phyloP scores from a whole-genome alignment of 768 basidiomycete species.

The Tricholomella constricta region DNA sequence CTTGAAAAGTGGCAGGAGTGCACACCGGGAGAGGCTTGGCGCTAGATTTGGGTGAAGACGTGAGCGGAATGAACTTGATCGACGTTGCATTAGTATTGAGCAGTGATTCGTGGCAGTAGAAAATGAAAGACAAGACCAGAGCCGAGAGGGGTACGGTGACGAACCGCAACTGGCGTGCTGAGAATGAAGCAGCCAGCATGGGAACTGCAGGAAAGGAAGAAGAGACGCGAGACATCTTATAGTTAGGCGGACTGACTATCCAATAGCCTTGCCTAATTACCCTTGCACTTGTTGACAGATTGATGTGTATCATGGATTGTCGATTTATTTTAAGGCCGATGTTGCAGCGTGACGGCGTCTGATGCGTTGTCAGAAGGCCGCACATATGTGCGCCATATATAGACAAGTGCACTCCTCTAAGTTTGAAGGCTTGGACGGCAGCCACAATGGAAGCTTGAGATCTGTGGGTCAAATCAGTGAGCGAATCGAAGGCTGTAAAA shows the following conservation, averaged over 20 bases:
- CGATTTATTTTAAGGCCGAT: too few relatives aligned
- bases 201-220: neutral
- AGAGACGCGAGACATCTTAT: neutral
- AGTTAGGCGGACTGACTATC: neutral
- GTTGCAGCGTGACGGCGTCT: too few relatives aligned
- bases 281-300: neutral
- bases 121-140: slow-evolving; percentile 12
- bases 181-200: slow-evolving; percentile 8
- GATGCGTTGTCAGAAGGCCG: too few relatives aligned
- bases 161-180: slow-evolving; percentile 11
- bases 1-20: neutral
- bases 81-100: neutral
- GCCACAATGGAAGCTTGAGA: too few relatives aligned
- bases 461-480: too few relatives aligned
- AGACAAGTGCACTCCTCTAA: too few relatives aligned
- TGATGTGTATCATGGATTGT: too few relatives aligned
- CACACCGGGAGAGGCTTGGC: slow-evolving; percentile 7
- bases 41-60: neutral
- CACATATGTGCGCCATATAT: too few relatives aligned
- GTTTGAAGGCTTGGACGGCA: too few relatives aligned
- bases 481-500: too few relatives aligned
- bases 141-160: slow-evolving; percentile 12
- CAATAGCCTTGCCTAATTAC: neutral
- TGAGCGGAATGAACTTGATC: neutral
- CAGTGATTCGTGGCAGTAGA: slow-evolving; percentile 13